Evolutionary conservation across 768 basidiomycete species (phyloP), one percentile per base, ranked within the genome.

Genomic region (Auriscalpium orientale): DNA sequence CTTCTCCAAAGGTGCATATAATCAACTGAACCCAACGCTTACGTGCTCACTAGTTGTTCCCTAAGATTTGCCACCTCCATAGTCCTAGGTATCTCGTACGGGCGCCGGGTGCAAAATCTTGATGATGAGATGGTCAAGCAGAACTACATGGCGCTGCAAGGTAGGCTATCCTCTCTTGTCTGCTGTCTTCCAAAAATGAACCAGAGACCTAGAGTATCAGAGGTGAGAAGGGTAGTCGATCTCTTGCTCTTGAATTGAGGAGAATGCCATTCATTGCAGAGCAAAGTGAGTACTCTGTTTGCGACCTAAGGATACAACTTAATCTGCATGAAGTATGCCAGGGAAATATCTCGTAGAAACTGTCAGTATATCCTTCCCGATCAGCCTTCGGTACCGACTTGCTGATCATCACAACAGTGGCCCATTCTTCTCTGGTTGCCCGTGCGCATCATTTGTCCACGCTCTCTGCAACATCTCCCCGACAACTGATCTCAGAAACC

Each of bases 41-140:
- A 33, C 11, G 34, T n/a, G 7, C 3, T 28, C 15, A 20, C 28
- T 35, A 28, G 11, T 20, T 28, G 9, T n/a, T 33, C 18, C 35
- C 43, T 43, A 46, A 58, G 53, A 43, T 58, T 60, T 28, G 48
- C n/a, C 15, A 54, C 52, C 6, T 60, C 58, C 35, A n/a, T 58
- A 10, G 57, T 56, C 8, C 46, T 58, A 11, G 48, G 44, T 8
- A 43, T 58, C 2, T 47, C 57, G 4, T 54, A 60, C 18, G 53
- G 49, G 22, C 44, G 53, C 28, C 53, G 59, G 28, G 44, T 54
- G 18, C n/a, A 20, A 46, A 37, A 51, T 35, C 21, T 59, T 18
- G 49, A 58, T 2, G 53, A 60, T 12, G 35, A 53, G 18, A 49
- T 53, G 51, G 48, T 59, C 34, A 28, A n/a, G 37, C 44, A 22